A percentile compares a stretch with the other conserved stretches of the same genome.
Conservation (phyloP, 371 early-diverging fungal species). For the Actinomortierella wolfii region DNA sequence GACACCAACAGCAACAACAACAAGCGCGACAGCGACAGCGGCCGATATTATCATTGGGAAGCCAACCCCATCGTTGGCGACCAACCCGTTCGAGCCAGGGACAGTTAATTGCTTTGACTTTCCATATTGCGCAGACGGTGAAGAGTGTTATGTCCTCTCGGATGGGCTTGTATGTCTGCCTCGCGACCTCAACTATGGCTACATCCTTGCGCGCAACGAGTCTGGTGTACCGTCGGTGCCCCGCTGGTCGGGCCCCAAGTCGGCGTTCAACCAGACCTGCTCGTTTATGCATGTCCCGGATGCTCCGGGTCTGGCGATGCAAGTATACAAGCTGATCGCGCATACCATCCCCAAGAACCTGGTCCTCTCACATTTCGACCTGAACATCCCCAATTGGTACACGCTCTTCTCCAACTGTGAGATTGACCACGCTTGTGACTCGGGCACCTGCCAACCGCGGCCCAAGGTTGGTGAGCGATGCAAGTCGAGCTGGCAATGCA, state of each 20-base stretch:
- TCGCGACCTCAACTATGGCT: conserved; percentile 23
- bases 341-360: conserved; percentile 22
- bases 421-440: conserved; percentile 13
- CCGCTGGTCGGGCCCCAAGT: conserved; percentile 32
- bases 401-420: conserved; percentile 34
- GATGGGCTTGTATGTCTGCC: conserved; percentile 35
- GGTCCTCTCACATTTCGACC: conserved; percentile 23
- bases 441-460: conserved; percentile 22
- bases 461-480: conserved; percentile 25
- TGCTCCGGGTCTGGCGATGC: conserved; percentile 26
- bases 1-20: too few species aligned
- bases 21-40: too few species aligned
- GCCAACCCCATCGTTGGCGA: neutral
- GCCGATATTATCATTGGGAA: too few species aligned
- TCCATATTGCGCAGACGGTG: conserved; percentile 11
- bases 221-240: conserved; percentile 35
- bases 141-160: conserved; percentile 33
- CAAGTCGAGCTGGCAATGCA: conserved; percentile 41
- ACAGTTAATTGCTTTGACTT: conserved; percentile 17
- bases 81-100: conserved; percentile 23
- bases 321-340: conserved; percentile 31
- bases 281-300: conserved; percentile 30
- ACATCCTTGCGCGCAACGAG: conserved; percentile 29
- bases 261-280: conserved; percentile 18
- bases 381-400: conserved; percentile 23